Base-by-base conservation (phyloP, 2,329 filamentous ascomycete species). In the Verticillium nubilum region DNA sequence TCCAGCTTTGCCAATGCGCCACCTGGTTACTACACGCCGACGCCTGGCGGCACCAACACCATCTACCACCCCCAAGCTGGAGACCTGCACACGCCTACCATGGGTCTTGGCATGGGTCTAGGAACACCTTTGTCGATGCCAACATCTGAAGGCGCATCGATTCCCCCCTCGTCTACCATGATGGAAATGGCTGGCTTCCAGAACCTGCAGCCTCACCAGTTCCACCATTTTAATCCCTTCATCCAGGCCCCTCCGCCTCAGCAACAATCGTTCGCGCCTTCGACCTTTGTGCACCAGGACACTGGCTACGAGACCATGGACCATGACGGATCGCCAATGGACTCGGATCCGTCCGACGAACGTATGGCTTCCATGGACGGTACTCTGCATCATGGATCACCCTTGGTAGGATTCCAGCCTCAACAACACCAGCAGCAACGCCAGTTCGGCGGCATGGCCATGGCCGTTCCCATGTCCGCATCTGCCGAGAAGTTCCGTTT, bases 11-110 rank as follows among this genome's bases (percentile, higher is more conserved):
- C 89, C 64, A 91, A 90, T 73, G 90, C 93, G 64, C 85, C 89
- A 53, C 85, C 90, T 17, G 90, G 88, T 15, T 95, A 95, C 74
- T 97, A 96, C 74, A 93, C 92, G 7, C 91, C 93, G 2, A 96
- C 91, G 1, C 90, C 92, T 2, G 91, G 90, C 63, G 90, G 89
- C 53, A 89, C 87, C 63, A 91, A 89, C 69, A 89, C 90, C 19
- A 76, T 94, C 64, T 96, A 92, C 70, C 91, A 96, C 70, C 86
- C 83, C 57, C 91, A 93, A 73, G 90, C 91, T 37, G 90, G 91
- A 56, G 92, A 97, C 73, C 80, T 97, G 59, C 92, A 96, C 73
- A 96, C 92, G 2, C 92, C 92, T 4, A 87, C 84, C 31, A 79
- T 93, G 67, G 84, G 84, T 47, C 79, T 94, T 63, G 86, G 88